Evolutionary conservation across 139 green algal species (phyloP).

Genomic region (Edaphochlamys debaryana): DNA sequence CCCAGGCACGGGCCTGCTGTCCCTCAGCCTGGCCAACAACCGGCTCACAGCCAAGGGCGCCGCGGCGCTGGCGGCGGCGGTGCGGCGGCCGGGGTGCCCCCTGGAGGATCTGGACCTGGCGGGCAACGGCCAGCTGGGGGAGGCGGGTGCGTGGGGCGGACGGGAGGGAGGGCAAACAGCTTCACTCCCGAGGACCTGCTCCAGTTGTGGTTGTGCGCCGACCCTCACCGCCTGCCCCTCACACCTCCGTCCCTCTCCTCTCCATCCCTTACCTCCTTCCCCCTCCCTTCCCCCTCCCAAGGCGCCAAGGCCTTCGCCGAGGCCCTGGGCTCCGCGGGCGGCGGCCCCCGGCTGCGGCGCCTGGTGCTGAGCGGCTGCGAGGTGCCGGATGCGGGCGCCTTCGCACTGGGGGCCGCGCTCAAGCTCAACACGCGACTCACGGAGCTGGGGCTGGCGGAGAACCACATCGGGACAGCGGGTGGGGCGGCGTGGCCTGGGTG

Average conservation of each 20-base stretch:
- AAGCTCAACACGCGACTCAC: conserved; percentile 3
- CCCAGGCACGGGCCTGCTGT: not conserved
- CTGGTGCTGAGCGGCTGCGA: conserved; percentile 38
- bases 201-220: no score
- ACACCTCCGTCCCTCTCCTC: no score
- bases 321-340: not conserved
- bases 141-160: conserved; percentile 2
- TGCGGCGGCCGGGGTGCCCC: not conserved
- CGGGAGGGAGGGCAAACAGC: not conserved
- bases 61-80: conserved; percentile 13
- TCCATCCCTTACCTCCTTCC: no score
- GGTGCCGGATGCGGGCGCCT: conserved; percentile 21
- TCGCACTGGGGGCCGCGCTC: conserved; percentile 20
- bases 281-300: not conserved
- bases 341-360: conserved; percentile 21
- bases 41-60: conserved; percentile 1
- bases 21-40: conserved; percentile 14
- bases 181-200: no score
- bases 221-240: no score
- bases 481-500: not conserved
- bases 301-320: conserved; percentile 29
- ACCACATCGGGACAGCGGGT: conserved; percentile 21
- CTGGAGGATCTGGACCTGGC: conserved; percentile 31
- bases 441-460: conserved; percentile 39
- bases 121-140: not conserved